These are phyloP conservation scores for Hortiboletus rubellus DNA, from an alignment of 1,284 basidiomycete species.

Conservation along the genomic window DNA sequence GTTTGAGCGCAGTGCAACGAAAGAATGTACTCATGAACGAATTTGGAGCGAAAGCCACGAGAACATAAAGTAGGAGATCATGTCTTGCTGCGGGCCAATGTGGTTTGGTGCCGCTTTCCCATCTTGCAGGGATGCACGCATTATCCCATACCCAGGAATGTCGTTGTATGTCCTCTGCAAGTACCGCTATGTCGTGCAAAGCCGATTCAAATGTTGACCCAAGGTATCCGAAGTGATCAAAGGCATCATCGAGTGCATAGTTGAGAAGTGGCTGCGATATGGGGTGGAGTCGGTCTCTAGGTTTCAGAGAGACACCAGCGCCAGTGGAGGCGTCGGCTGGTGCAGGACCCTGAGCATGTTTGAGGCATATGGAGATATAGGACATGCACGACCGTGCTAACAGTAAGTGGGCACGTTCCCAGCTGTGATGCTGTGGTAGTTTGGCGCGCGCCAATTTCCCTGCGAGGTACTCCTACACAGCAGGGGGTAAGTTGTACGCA, in stretches of 20 bases:
- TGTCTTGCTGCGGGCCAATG: background rate
- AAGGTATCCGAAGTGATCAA: slow-evolving; percentile 2
- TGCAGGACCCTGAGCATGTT: too few relatives aligned
- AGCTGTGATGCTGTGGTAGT: background rate
- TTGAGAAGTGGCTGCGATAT: background rate
- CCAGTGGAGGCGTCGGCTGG: background rate
- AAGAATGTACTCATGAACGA: background rate
- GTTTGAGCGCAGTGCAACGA: background rate
- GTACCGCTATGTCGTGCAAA: background rate
- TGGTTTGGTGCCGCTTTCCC: background rate
- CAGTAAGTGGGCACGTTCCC: background rate
- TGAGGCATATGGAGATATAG: background rate
- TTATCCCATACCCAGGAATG: background rate
- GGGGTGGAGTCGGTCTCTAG: background rate
- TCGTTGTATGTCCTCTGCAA: background rate
- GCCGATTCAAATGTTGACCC: background rate
- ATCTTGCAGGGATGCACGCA: background rate
- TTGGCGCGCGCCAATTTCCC: background rate
- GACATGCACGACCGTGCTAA: background rate
- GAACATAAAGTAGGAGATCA: background rate
- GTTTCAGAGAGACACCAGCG: background rate
- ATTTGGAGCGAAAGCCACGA: background rate
- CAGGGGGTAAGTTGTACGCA: background rate
- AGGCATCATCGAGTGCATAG: slow-evolving; percentile 1
- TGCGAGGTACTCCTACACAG: slow-evolving; percentile 1